Evolutionary conservation across 371 early-diverging fungal genomes (phyloP), one percentile per base, ranked within the genome.

Genomic region (Choanephora cucurbitarum): DNA sequence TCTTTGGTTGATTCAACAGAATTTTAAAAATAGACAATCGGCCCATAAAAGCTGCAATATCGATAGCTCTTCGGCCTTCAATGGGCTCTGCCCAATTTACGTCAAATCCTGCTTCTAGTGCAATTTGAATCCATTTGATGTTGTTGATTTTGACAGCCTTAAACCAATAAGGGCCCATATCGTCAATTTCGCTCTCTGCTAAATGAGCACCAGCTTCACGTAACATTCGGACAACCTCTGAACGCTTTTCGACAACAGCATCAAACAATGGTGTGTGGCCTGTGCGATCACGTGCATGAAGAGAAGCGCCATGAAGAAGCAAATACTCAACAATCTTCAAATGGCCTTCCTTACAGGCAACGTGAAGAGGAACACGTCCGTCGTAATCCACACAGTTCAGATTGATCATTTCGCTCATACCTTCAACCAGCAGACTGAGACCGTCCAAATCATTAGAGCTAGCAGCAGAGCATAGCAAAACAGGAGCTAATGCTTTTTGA

Each of bases 251-350:
- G 7, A 80, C 69, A 3, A 90, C 85, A 0, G 96, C 94, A 52
- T 93, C 89, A 64, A 83, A 95, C 4, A 98, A 69, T 0, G 97
- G 94, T 1, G 95, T 92, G 60, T 94, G 97, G 0, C 95, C 93
- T 21, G 80, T 79, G 31, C 87, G 79, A 72, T 97, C 97, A n/a
- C 93, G 86, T 17, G 87, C 79, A 68, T 98, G 97, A n/a, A 97
- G 90, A 34, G 88, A 88, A 3, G 96, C 94, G 1, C 98, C 98
- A 50, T 90, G 86, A 19, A 77, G 62, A 11, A 97, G 69, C 47
- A 97, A 66, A 55, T 87, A 92, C 46, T 90, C 82, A 0, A 89
- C 89, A 15, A 86, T 80, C 1, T 77, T 76, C 5, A 81, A 58
- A 52, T 93, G 85, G 8, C 92, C 91, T 33, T 90, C 89, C 7